Percentiles rank a stretch among this genome's conserved stretches.
These are phyloP conservation scores for Hymenoscyphus scutula DNA, from an alignment of 2,329 filamentous ascomycete genomes.

Conservation along the genomic window DNA sequence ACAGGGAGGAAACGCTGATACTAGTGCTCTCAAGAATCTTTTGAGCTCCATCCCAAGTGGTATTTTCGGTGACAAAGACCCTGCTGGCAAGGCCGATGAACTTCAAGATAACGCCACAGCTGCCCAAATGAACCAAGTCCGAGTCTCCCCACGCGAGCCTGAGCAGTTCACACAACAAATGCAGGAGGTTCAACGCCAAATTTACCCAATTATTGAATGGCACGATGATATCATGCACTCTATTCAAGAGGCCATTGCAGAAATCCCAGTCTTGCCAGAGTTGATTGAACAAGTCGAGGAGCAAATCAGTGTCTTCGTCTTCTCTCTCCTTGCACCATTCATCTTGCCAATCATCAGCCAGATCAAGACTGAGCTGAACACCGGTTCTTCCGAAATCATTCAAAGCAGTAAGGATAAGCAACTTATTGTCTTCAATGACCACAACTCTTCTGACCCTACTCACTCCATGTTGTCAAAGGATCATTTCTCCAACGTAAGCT, in stretches of 20 bases:
- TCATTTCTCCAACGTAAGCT: constrained; percentile 61
- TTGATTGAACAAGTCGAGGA: constrained; percentile 84
- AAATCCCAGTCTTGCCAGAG: constrained; percentile 81
- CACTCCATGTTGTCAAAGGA: constrained; percentile 97
- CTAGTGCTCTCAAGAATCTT: constrained; percentile 73
- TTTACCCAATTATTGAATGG: constrained; percentile 88
- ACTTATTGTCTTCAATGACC: constrained; percentile 80
- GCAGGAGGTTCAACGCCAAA: constrained; percentile 68
- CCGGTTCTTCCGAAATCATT: constrained; percentile 84
- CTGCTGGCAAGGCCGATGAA: constrained; percentile 73
- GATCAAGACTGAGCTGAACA: constrained; percentile 82
- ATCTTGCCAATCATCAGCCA: constrained; percentile 82
- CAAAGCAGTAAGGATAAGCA: constrained; percentile 80
- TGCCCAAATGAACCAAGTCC: constrained; percentile 72
- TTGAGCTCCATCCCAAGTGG: constrained; percentile 79
- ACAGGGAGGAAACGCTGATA: constrained; percentile 60
- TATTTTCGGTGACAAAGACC: constrained; percentile 71
- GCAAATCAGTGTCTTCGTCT: constrained; percentile 84
- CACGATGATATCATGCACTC: constrained; percentile 83
- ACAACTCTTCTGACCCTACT: constrained; percentile 75
- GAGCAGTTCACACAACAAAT: constrained; percentile 83
- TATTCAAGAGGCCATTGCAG: constrained; percentile 75
- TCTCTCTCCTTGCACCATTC: constrained; percentile 86
- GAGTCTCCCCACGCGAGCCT: constrained; percentile 73
- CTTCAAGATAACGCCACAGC: constrained; percentile 73